phyloP scores from a whole-genome alignment of 805 yeast species.

The Kregervanrija pseudodelftensis region DNA sequence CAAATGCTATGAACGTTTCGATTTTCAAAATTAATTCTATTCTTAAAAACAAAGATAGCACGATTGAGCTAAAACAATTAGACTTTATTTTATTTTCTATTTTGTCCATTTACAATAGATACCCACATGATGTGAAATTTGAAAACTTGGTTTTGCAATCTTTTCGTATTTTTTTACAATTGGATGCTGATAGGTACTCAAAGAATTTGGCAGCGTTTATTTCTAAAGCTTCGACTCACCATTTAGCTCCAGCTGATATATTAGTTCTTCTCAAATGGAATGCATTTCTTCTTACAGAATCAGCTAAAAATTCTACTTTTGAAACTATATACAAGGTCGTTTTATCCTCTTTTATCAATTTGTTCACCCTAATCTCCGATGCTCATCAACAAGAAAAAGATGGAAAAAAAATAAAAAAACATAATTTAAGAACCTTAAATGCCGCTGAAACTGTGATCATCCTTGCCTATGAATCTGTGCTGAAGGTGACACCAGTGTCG shows the following conservation, averaged over 20 bases:
- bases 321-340: slow-evolving; percentile 14
- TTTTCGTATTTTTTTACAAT: slow-evolving; percentile 30
- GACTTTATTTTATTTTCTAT: slow-evolving; percentile 29
- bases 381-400: slow-evolving; percentile 18
- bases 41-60: slow-evolving; percentile 16
- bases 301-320: slow-evolving; percentile 18
- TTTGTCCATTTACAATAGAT: slow-evolving; percentile 40
- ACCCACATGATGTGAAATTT: slow-evolving; percentile 44
- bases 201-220: slow-evolving; percentile 34
- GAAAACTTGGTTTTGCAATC: slow-evolving; percentile 34
- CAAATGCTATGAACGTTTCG: slow-evolving; percentile 29
- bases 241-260: slow-evolving; percentile 49
- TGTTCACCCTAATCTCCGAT: slow-evolving; percentile 27
- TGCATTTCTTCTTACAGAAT: slow-evolving; percentile 28
- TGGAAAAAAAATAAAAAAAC: slow-evolving; percentile 27
- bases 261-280: slow-evolving; percentile 55
- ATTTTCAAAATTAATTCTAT: slow-evolving; percentile 26
- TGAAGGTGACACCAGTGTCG: slow-evolving; percentile 15
- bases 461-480: slow-evolving; percentile 12
- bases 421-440: slow-evolving; percentile 32
- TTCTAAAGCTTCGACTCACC: slow-evolving; percentile 22
- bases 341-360: slow-evolving; percentile 27
- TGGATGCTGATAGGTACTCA: slow-evolving; percentile 22
- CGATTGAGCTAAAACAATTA: slow-evolving; percentile 17
- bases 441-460: slow-evolving; percentile 27